Base-by-base conservation (phyloP, 306 rosid species). In the Echinosophora koreensis region DNA sequence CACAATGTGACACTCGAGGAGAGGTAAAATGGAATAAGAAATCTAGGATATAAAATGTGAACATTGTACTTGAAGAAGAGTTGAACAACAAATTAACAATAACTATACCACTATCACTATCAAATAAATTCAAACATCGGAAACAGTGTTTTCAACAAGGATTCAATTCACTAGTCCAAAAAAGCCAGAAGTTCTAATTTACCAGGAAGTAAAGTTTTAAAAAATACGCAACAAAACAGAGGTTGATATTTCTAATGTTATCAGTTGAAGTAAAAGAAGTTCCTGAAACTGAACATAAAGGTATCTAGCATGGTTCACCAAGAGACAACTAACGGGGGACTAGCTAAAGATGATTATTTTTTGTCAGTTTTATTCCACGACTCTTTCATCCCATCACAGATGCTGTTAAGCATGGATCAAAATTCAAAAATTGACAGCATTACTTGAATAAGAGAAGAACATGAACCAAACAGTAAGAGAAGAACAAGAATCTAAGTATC, bases 371-470 rank as follows among this genome's bases (percentile, higher is more conserved):
- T 22, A 38, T 56, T 71, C 55, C 62, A 52, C 18, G 5, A 52
- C 62, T 37, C 50, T 35, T 71, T 55, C 37, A 57, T 4, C 56
- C 77, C 8, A 54, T 57, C 56, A 27, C n/a, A 56, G 22, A 27
- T 28, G 66, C 37, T 41, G 22, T 15, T 18, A 27, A 18, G 61
- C 32, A 55, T 55, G 61, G 52, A 46, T 68, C 47, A 77, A 56
- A 47, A 16, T 49, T 82, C 52, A 71, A 90, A 89, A 87, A 41
- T 84, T 58, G 35, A 44, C 42, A 44, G 68, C 12, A 27, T n/a
- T 65, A 27, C 44, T 22, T 65, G 32, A 71, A 63, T 15, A 56
- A 77, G 39, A 67, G 59, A 30, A 65, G 32, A 38, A 77, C 35
- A 68, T 42, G 75, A 77, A 77, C 54, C 37, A 30, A 57, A 77